Evolutionary conservation across 1,139 yeast genomes (phyloP), one percentile per base, ranked within the genome.

Genomic region (Arxiozyma slooffiae): DNA sequence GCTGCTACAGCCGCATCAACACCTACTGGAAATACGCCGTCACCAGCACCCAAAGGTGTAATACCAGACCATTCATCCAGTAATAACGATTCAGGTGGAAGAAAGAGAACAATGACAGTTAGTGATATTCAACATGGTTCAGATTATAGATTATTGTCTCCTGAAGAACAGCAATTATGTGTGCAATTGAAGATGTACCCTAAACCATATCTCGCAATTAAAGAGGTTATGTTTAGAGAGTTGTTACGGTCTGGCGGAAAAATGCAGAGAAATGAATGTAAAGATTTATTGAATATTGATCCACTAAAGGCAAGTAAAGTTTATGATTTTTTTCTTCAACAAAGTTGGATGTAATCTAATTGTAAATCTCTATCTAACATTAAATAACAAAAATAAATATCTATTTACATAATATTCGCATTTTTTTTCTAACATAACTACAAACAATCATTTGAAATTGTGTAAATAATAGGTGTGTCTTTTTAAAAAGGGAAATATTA

Each of bases 171-270:
- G 64, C 81, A 80, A 53, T 70, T 94, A 44, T 94, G 98, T 70
- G 77, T 90, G 5, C 86, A 82, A 47, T 73, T 92, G 55, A 80
- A 95, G 57, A 83, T 94, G 14, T 70, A 85, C 54, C 98, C 99
- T 14, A 92, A 92, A 65, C 96, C 97, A 1, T 92, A 90, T 63
- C 72, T 94, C 56, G 96, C 95, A 2, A 87, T 92, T 57, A 92
- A 92, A 64, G 95, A 88, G 64, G 82, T 89, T n/a, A 70, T 92
- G 52, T 88, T 92, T 74, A 79, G 94, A 59, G 97, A 90, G 64
- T 80, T 95, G 30, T 73, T 90, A 40, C 81, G 87, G 57, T 83
- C 86, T 44, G 95, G 95, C 44, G 97, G 97, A 7, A 70, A 77
- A 6, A 69, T 92, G 62, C 86, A 86, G 70, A 84, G 86, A 69